Evolutionary conservation across 2,329 filamentous ascomycete species (phyloP).

Genomic region (Lachnellula suecica): DNA sequence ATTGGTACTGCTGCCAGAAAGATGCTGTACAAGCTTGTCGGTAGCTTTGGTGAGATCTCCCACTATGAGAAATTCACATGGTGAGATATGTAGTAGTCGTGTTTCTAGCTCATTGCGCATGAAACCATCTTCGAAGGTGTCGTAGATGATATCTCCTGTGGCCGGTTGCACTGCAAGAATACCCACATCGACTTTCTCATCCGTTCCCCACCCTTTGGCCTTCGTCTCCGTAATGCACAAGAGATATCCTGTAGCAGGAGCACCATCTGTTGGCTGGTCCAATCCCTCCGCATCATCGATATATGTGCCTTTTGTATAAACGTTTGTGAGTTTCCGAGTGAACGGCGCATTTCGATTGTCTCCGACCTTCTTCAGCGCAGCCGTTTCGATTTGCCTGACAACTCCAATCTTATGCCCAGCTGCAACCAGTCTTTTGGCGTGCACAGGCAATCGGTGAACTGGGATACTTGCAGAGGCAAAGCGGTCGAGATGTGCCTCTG

Average conservation of each 20-base stretch:
- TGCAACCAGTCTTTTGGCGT: conserved; percentile 87
- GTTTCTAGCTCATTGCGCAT: conserved; percentile 98
- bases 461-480: conserved; percentile 97
- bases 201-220: conserved; percentile 76
- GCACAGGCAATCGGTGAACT: conserved; percentile 85
- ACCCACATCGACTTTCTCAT: conserved; percentile 91
- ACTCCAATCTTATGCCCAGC: conserved; percentile 96
- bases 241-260: conserved; percentile 76
- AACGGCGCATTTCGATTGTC: conserved; percentile 95
- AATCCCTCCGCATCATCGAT: conserved; percentile 89
- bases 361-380: conserved; percentile 90
- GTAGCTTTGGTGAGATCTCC: conserved; percentile 87
- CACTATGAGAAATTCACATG: conserved; percentile 92
- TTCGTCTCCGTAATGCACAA: conserved; percentile 87
- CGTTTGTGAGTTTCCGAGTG: conserved; percentile 85
- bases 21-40: conserved; percentile 86
- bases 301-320: conserved; percentile 98
- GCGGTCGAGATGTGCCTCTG: conserved; percentile 85
- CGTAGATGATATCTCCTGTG: conserved; percentile 94
- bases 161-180: conserved; percentile 92
- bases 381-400: conserved; percentile 91
- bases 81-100: conserved; percentile 88
- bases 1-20: conserved; percentile 86
- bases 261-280: conserved; percentile 52
- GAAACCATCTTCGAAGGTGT: conserved; percentile 94